Percentiles rank a stretch among this genome's conserved stretches.
Evolutionary conservation across 2,329 filamentous ascomycete genomes (phyloP).

Genomic region (Pleurostoma richardsiae): DNA sequence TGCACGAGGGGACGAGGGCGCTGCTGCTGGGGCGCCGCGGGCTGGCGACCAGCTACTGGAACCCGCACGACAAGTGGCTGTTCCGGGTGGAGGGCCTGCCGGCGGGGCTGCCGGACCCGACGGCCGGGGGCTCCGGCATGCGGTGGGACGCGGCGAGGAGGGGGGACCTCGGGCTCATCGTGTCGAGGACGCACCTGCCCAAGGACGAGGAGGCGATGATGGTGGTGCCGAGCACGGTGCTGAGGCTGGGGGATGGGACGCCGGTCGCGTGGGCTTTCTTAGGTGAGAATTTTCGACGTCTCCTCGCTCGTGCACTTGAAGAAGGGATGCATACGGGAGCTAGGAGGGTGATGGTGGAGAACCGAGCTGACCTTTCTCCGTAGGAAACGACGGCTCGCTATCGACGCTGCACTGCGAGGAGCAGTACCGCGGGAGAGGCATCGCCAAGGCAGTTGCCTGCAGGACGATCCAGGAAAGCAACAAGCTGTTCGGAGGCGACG

Average conservation of each 20-base stretch:
- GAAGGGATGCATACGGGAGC: background rate
- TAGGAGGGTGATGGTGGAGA: slow-evolving; percentile 8
- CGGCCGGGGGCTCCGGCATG: slow-evolving; percentile 39
- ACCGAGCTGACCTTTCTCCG: no score
- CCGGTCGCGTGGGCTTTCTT: slow-evolving; percentile 63
- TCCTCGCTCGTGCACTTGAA: background rate
- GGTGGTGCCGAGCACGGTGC: slow-evolving; percentile 38
- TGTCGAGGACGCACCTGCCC: slow-evolving; percentile 50
- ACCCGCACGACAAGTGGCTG: slow-evolving; percentile 52
- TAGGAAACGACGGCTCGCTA: slow-evolving; percentile 56
- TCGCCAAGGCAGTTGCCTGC: slow-evolving; percentile 56
- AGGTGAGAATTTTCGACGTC: slow-evolving; percentile 19
- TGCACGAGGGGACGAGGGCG: slow-evolving; percentile 17
- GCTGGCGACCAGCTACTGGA: slow-evolving; percentile 19
- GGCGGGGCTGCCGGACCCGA: slow-evolving; percentile 6
- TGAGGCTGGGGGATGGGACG: slow-evolving; percentile 38
- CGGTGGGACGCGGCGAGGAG: slow-evolving; percentile 46
- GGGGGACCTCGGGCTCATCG: slow-evolving; percentile 52
- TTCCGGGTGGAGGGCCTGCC: slow-evolving; percentile 45
- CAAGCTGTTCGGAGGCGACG: slow-evolving; percentile 37
- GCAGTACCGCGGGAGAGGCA: slow-evolving; percentile 52
- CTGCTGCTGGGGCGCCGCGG: slow-evolving; percentile 17
- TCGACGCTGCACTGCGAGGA: slow-evolving; percentile 56
- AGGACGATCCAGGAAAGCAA: slow-evolving; percentile 52
- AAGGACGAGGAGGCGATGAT: slow-evolving; percentile 42